Evolutionary conservation across 2,329 filamentous ascomycete species (phyloP).

Genomic region (Lizonia empirigonia): DNA sequence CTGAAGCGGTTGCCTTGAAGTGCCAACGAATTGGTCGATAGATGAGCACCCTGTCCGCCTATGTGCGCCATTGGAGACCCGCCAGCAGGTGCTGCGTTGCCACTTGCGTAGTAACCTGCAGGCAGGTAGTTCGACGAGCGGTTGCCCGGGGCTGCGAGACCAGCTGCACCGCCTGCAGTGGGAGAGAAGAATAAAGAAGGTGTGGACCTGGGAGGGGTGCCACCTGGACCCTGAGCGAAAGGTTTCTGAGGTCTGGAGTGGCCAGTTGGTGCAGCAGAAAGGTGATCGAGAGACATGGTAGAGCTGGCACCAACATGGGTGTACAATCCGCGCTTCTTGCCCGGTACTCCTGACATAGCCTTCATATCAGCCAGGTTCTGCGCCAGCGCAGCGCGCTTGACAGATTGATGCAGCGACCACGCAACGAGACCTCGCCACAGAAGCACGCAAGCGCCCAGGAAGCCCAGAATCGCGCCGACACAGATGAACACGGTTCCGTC

Average conservation of each 20-base stretch:
- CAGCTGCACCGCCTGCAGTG: constrained; percentile 68
- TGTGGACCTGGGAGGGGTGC: constrained; percentile 36
- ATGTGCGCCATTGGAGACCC: constrained; percentile 47
- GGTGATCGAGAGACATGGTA: constrained; percentile 62
- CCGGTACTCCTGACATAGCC: constrained; percentile 56
- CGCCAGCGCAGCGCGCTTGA: constrained; percentile 80
- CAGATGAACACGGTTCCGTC: constrained; percentile 96
- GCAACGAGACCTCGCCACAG: constrained; percentile 87
- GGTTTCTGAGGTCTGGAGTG: constrained; percentile 38
- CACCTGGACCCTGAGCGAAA: constrained; percentile 33
- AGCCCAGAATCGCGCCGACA: constrained; percentile 85
- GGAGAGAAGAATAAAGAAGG: constrained; percentile 90
- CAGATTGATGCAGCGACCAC: constrained; percentile 89
- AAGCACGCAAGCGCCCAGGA: constrained; percentile 80
- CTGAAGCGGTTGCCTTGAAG: constrained; percentile 44
- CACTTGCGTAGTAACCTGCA: constrained; percentile 86
- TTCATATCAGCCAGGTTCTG: constrained; percentile 75
- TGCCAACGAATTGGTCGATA: constrained; percentile 39
- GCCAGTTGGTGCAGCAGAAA: constrained; percentile 45
- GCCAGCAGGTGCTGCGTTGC: constrained; percentile 57
- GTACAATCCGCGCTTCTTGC: constrained; percentile 49
- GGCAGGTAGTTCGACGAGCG: constrained; percentile 84
- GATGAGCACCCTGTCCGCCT: constrained; percentile 46
- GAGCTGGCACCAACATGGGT: constrained; percentile 57
- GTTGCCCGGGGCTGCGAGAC: constrained; percentile 56